Percentiles rank a stretch among this genome's conserved stretches.
These are phyloP conservation scores for Kandelia obovata DNA, from an alignment of 345 rosid species.

Conservation along the genomic window DNA sequence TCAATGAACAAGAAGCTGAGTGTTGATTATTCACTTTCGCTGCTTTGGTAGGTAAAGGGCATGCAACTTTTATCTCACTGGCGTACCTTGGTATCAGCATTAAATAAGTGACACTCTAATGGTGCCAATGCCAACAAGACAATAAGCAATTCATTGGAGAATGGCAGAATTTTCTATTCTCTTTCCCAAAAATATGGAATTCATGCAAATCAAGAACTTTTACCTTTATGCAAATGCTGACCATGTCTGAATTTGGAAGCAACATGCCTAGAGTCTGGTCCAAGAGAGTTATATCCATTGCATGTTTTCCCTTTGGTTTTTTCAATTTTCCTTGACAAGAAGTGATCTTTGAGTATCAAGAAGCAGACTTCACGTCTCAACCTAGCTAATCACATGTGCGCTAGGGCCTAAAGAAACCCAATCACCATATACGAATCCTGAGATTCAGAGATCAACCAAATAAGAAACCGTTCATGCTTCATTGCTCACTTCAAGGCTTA, in stretches of 20 bases:
- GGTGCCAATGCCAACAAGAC: background rate
- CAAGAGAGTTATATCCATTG: no score
- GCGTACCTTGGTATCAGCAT: constrained; percentile 16
- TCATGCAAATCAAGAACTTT: constrained; percentile 26
- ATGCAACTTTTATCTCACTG: background rate
- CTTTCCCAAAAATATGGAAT: background rate
- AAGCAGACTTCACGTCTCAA: no score
- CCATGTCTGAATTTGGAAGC: background rate
- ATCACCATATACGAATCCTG: no score
- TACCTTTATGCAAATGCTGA: background rate
- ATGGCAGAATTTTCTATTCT: background rate
- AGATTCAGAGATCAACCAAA: no score
- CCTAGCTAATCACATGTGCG: no score
- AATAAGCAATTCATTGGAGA: background rate
- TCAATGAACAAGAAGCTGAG: background rate
- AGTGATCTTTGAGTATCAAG: no score
- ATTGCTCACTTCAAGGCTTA: no score
- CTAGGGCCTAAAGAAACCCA: no score
- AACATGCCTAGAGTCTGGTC: no score
- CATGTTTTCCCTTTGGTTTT: no score
- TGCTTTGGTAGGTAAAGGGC: background rate
- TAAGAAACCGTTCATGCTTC: no score
- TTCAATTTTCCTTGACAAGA: no score
- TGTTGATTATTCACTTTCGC: background rate
- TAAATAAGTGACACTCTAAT: constrained; percentile 7